Percentiles rank a stretch among this genome's conserved stretches.
These are phyloP conservation scores for Trichoderma aggressivum DNA, from an alignment of 2,329 filamentous ascomycete genomes.

Conservation along the genomic window DNA sequence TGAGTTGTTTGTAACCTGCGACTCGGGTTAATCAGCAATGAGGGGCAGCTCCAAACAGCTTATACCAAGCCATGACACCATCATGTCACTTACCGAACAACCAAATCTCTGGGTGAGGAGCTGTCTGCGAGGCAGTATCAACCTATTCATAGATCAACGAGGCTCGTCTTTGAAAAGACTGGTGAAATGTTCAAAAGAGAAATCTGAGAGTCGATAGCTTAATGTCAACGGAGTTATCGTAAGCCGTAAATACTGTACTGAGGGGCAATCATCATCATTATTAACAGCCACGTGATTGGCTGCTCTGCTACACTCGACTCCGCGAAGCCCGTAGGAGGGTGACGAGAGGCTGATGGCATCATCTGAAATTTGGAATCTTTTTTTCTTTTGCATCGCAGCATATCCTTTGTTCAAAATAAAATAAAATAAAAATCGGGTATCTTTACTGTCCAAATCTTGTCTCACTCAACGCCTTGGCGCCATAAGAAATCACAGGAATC, in stretches of 20 bases:
- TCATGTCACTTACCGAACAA: slow-evolving; percentile 12
- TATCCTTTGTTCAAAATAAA: background rate
- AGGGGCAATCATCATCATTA: background rate
- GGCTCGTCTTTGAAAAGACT: background rate
- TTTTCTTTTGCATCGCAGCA: background rate
- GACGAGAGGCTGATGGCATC: slow-evolving; percentile 17
- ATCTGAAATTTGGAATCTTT: background rate
- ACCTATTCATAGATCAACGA: slow-evolving; percentile 13
- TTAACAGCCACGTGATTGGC: slow-evolving; percentile 18
- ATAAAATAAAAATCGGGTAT: background rate
- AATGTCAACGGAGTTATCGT: background rate
- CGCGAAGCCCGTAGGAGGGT: background rate
- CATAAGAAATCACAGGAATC: background rate
- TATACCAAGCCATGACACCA: background rate
- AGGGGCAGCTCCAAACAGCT: slow-evolving; percentile 18
- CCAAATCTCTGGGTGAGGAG: slow-evolving; percentile 11
- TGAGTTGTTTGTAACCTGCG: slow-evolving; percentile 18
- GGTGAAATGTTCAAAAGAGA: background rate
- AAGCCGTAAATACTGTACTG: background rate
- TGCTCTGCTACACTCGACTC: background rate
- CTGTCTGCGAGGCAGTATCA: background rate
- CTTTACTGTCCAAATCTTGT: background rate
- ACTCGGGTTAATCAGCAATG: slow-evolving; percentile 9
- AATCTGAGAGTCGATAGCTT: background rate
- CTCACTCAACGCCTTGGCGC: background rate